These are phyloP conservation scores for Ceratocystis albifundus DNA, from an alignment of 2,329 filamentous ascomycete genomes.

Conservation along the genomic window DNA sequence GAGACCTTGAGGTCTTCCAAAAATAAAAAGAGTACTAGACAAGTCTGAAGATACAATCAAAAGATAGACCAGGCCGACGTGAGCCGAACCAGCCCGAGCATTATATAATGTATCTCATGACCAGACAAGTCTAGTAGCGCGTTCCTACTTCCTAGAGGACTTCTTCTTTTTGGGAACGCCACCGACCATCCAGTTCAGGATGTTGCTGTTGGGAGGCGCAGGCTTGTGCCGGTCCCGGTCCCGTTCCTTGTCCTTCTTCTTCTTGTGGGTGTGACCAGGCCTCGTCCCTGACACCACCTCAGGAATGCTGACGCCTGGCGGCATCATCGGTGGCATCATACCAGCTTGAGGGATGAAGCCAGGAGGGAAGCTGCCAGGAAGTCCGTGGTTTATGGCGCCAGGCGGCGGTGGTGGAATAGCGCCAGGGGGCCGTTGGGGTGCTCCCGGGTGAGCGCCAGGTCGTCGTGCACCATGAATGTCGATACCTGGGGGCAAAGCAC, in stretches of 20 bases:
- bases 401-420: conserved; percentile 14
- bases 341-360: background rate
- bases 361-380: background rate
- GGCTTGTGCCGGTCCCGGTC: background rate
- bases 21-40: conserved; percentile 1
- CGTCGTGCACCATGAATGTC: background rate
- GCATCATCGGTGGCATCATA: conserved; percentile 9
- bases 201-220: background rate
- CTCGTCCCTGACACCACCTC: background rate
- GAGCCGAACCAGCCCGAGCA: background rate
- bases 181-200: background rate
- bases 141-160: conserved; percentile 4
- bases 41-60: conserved; percentile 5
- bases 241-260: conserved; percentile 1
- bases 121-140: conserved; percentile 11
- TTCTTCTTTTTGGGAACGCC: conserved; percentile 13
- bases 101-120: background rate
- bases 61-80: background rate
- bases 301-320: background rate
- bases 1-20: background rate
- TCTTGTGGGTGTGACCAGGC: background rate
- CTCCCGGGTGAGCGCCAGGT: background rate
- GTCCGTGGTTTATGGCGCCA: background rate
- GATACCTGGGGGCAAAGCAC: background rate
- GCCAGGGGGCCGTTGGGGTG: background rate